These are phyloP conservation scores for Bjerkandera adusta DNA, from an alignment of 1,284 basidiomycete genomes.

Conservation along the genomic window DNA sequence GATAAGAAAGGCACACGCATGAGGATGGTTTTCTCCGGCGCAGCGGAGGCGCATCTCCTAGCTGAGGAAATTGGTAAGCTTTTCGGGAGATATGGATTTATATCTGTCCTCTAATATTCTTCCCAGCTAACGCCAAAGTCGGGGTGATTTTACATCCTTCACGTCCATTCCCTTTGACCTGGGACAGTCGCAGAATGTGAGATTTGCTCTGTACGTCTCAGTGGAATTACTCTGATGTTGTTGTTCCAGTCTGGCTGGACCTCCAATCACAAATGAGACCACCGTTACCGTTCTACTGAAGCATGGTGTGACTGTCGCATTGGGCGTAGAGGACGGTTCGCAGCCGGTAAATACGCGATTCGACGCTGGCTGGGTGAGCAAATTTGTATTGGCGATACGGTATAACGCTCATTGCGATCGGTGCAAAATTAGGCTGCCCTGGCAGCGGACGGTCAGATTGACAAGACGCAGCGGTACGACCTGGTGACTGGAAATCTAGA, in stretches of 20 bases:
- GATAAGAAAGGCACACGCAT: constrained; percentile 53
- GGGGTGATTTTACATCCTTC: constrained; percentile 54
- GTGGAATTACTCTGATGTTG: no score
- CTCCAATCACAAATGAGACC: constrained; percentile 50
- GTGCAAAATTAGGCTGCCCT: constrained; percentile 37
- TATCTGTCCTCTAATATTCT: no score
- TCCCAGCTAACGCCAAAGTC: constrained; percentile 39
- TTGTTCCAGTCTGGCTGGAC: constrained; percentile 50
- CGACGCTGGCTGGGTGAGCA: constrained; percentile 50
- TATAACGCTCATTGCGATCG: not conserved
- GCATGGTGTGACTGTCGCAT: constrained; percentile 51
- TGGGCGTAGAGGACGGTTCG: constrained; percentile 53
- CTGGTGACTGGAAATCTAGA: constrained; percentile 50
- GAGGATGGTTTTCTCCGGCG: constrained; percentile 70
- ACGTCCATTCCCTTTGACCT: constrained; percentile 49
- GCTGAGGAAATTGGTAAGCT: constrained; percentile 66
- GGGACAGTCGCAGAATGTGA: constrained; percentile 51
- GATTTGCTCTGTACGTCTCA: no score
- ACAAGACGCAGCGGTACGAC: constrained; percentile 41
- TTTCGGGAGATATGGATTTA: no score
- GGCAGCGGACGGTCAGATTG: constrained; percentile 39
- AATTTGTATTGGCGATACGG: constrained; percentile 16
- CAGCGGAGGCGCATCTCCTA: constrained; percentile 72
- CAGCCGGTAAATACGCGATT: constrained; percentile 49
- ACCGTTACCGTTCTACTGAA: constrained; percentile 43